Base-by-base conservation (phyloP, 345 rosid genomes). In the Turnera subulata region DNA sequence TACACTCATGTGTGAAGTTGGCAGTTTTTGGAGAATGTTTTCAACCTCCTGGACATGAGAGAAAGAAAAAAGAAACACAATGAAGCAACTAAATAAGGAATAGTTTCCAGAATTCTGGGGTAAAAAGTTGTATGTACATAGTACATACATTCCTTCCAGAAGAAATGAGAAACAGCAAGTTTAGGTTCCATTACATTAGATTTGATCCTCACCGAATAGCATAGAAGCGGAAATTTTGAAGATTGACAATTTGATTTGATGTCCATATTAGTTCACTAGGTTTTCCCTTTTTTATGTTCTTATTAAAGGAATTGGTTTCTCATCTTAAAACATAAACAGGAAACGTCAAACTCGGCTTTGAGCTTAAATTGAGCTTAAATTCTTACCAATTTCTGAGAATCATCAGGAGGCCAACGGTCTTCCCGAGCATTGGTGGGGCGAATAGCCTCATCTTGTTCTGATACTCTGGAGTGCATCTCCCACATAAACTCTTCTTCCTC, bases 401-500 rank as follows among this genome's bases (percentile, higher is more conserved):
- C 84, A 73, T 79, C 85, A 50, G 74, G 70, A 61, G 64, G 61
- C 80, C 82, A 78, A 23, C 1, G 61, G 51, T 82, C 96, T 60
- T 76, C 84, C 72, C 78, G 79, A 15, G 79, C 58, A 70, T 67
- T 71, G 46, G 46, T 62, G 33, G 84, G 60, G 59, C 76, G 56
- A 63, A 49, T 68, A 58, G 73, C 59, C 48, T 70, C 70, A 61
- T 79, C 84, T n/a, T 79, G 79, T 66, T 82, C 86, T 13, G 83
- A 70, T 56, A 80, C 64, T 65, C 91, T 79, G 54, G 96, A 77
- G 59, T 82, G 91, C 81, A 82, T 81, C 15, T 93, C 99, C 99
- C 99, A 93, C 84, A 84, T 76, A 70, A 84, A 93, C 74, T 93
- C 97, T 68, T 93, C 97, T 73, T 93, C 97, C 79, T 89, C 97